Conservation (phyloP, 1,284 basidiomycete genomes). For the Veloboletus limbatus region DNA sequence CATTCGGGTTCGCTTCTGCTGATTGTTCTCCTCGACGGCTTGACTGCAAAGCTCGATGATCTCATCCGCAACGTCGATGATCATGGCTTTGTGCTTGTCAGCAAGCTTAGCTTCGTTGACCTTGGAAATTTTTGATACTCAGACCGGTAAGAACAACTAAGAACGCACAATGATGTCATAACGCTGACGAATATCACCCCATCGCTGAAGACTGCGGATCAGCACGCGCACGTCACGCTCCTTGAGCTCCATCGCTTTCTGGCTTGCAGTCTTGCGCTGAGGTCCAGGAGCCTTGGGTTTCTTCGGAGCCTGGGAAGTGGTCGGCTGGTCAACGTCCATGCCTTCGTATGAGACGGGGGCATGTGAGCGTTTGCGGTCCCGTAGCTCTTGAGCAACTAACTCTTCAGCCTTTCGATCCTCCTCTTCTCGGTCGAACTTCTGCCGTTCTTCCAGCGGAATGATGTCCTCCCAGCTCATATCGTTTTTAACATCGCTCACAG, state of each 20-base stretch:
- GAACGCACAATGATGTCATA: conserved; percentile 86
- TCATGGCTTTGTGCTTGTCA: conserved; percentile 92
- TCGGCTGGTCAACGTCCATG: conserved; percentile 81
- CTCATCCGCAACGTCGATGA: conserved; percentile 90
- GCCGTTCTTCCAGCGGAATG: conserved; percentile 91
- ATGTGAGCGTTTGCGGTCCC: conserved; percentile 80
- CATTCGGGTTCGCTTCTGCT: conserved; percentile 71
- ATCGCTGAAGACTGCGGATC: conserved; percentile 93
- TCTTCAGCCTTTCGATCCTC: conserved; percentile 72
- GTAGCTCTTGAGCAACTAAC: conserved; percentile 58
- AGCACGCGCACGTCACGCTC: conserved; percentile 96
- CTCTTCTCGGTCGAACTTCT: conserved; percentile 83
- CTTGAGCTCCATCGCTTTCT: conserved; percentile 95
- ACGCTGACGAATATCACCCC: conserved; percentile 95
- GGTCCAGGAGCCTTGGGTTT: conserved; percentile 68
- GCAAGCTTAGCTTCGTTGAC: conserved; percentile 90
- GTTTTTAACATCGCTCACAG: conserved; percentile 97
- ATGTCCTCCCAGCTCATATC: conserved; percentile 99
- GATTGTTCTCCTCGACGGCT: conserved; percentile 83
- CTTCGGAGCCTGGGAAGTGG: conserved; percentile 59
- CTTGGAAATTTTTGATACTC: conserved; percentile 39
- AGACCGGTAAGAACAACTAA: conserved; percentile 7
- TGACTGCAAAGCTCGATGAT: conserved; percentile 84
- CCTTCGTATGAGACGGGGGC: conserved; percentile 89
- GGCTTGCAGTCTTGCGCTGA: conserved; percentile 80